These are phyloP conservation scores for Beauveria caledonica DNA, from an alignment of 2,329 filamentous ascomycete genomes.

Conservation along the genomic window DNA sequence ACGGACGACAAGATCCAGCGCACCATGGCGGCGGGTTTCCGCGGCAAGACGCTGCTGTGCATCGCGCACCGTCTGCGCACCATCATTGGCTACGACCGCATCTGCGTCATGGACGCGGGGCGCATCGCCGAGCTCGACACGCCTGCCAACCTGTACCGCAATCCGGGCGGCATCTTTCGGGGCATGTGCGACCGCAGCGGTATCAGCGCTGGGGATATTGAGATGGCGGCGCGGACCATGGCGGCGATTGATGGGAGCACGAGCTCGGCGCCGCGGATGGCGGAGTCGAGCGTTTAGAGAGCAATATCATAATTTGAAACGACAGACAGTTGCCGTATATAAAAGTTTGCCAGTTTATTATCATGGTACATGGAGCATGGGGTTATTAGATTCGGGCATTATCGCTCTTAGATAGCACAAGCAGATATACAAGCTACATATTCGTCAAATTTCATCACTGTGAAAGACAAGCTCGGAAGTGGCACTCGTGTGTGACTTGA, in stretches of 20 bases:
- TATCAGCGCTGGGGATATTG: constrained; percentile 54
- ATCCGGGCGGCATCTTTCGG: constrained; percentile 67
- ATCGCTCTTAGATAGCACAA: too few species aligned
- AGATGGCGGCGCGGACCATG: constrained; percentile 27
- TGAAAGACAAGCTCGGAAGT: too few species aligned
- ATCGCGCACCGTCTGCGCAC: constrained; percentile 90
- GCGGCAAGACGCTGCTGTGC: constrained; percentile 79
- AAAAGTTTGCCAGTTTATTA: background rate
- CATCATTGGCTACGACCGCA: constrained; percentile 88
- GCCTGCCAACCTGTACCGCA: constrained; percentile 64
- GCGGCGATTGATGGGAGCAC: constrained; percentile 5
- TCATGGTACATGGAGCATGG: background rate
- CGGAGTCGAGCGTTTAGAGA: background rate
- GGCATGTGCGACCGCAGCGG: constrained; percentile 85
- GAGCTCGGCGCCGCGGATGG: background rate
- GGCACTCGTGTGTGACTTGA: too few species aligned
- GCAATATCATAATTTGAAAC: background rate
- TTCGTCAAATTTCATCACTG: too few species aligned
- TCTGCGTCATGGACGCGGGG: constrained; percentile 93
- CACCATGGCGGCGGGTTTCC: constrained; percentile 79
- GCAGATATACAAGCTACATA: too few species aligned
- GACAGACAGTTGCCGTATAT: background rate
- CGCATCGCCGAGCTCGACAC: constrained; percentile 78
- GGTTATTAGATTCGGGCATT: too few species aligned
- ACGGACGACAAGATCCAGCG: constrained; percentile 92